Base-by-base conservation (phyloP, 2,329 filamentous ascomycete genomes). In the Aspergillus chevalieri region DNA sequence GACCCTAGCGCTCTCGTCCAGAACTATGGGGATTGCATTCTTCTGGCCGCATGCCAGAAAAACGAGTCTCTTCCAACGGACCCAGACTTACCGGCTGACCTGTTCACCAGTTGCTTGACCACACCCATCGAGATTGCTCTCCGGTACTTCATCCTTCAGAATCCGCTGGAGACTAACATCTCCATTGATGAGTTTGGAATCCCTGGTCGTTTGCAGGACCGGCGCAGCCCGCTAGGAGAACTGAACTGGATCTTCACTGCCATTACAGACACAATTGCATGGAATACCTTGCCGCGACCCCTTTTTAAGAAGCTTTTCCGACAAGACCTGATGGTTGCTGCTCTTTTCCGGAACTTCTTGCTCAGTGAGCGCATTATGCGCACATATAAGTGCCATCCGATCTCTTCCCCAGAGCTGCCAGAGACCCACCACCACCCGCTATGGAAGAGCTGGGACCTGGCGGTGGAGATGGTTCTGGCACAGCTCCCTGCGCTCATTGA, bases 201-300 rank as follows among this genome's bases (percentile, higher is more conserved):
- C 15, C 91, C 92, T 2, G 93, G 93, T 30, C 85, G 90, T 54
- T 80, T 97, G 39, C 92, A 95, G 64, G 93, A 98, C 70, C 82
- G 93, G 52, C 81, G 93, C 63, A 97, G 93, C 45, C 93, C 93
- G 7, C 79, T 98, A 30, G 93, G 93, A 54, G 93, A 98, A 72
- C 77, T 98, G 12, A 98, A 98, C 64, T 98, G 93, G 93, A 98
- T 98, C 33, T 97, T 98, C 65, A 98, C 93, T 0, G 93, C 93
- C 48, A 97, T 98, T 57, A 98, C 93, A 0, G 93, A 98, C 66
- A 97, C 92, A 1, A 98, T 98, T 61, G 93, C 93, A 0, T 98
- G 93, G 93, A 97, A 95, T 28, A 94, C 89, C 4, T 74, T 98
- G 3, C 89, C 91, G 3, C 86, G 92, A 43, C 83, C 90, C 17